phyloP scores from a whole-genome alignment of 805 yeast genomes.

The Candida railenensis region DNA sequence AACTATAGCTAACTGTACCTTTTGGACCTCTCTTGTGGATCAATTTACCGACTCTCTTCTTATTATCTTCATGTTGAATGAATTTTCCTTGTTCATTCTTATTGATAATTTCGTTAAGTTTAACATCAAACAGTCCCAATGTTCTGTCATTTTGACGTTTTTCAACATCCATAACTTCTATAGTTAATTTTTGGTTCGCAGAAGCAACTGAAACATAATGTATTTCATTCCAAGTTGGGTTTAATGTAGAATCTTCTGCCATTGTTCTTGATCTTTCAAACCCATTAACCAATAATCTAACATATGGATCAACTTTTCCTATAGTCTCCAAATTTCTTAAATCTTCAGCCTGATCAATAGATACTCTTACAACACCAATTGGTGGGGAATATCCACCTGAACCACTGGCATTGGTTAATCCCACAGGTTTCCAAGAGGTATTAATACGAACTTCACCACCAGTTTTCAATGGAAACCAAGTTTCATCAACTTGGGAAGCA shows the following conservation, averaged over 20 bases:
- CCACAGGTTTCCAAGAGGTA: conserved; percentile 86
- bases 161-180: conserved; percentile 94
- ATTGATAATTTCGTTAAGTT: conserved; percentile 63
- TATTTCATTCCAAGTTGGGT: conserved; percentile 85
- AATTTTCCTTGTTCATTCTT: conserved; percentile 65
- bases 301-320: conserved; percentile 92
- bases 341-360: conserved; percentile 66
- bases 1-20: conserved; percentile 71
- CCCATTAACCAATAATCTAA: conserved; percentile 75
- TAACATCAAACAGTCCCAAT: conserved; percentile 77
- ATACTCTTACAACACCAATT: conserved; percentile 83
- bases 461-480: conserved; percentile 70
- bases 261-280: conserved; percentile 75
- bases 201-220: conserved; percentile 81
- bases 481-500: conserved; percentile 72
- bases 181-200: conserved; percentile 73
- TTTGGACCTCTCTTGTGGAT: conserved; percentile 77
- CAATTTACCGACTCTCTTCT: conserved; percentile 59
- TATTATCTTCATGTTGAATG: conserved; percentile 55
- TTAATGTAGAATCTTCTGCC: conserved; percentile 59
- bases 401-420: conserved; percentile 62
- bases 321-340: conserved; percentile 82
- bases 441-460: conserved; percentile 75
- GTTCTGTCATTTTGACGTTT: conserved; percentile 77
- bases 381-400: conserved; percentile 89